Percentiles rank a stretch among this genome's conserved stretches.
Evolutionary conservation across 1,284 basidiomycete species (phyloP).

Genomic region (Apiotrichum akiyoshidainum): DNA sequence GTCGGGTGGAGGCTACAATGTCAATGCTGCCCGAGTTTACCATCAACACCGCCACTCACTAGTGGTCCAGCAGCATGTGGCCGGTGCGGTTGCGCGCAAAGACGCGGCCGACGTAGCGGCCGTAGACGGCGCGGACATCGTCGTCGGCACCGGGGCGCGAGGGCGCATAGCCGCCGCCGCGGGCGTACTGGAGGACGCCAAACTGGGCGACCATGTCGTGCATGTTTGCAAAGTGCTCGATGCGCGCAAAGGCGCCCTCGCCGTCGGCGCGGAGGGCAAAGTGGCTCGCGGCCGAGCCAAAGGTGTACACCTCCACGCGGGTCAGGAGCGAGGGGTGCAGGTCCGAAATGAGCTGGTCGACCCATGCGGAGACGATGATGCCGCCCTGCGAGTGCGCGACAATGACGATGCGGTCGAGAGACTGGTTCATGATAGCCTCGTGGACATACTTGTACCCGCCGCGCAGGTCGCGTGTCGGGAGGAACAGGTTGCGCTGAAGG

Average conservation of each 20-base stretch:
- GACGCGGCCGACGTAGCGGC: conserved; percentile 30
- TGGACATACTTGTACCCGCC: conserved; percentile 19
- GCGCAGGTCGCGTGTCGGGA: conserved; percentile 27
- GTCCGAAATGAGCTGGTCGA: conserved; percentile 32
- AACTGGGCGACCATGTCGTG: conserved; percentile 27
- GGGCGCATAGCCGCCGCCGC: conserved; percentile 6
- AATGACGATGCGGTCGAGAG: conserved; percentile 29
- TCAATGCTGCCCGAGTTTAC: not conserved
- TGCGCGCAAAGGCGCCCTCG: conserved; percentile 16
- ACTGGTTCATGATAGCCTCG: conserved; percentile 14
- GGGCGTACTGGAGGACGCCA: conserved; percentile 15
- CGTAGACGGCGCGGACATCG: conserved; percentile 18
- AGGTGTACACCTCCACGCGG: conserved; percentile 39
- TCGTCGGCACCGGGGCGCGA: conserved; percentile 2
- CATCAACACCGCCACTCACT: conserved; percentile 17
- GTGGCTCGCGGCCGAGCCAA: conserved; percentile 37
- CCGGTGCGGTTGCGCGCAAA: conserved; percentile 30
- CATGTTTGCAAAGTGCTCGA: conserved; percentile 36
- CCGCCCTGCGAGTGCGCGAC: conserved; percentile 38
- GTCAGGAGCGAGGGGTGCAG: conserved; percentile 21
- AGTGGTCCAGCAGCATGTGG: conserved; percentile 29
- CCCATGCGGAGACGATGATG: conserved; percentile 28
- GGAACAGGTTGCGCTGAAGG: conserved; percentile 30
- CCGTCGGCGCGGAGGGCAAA: conserved; percentile 15
- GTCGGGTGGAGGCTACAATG: conserved; percentile 17